Conservation (phyloP, 129 eudicot species). For the Sambucus nigra region DNA sequence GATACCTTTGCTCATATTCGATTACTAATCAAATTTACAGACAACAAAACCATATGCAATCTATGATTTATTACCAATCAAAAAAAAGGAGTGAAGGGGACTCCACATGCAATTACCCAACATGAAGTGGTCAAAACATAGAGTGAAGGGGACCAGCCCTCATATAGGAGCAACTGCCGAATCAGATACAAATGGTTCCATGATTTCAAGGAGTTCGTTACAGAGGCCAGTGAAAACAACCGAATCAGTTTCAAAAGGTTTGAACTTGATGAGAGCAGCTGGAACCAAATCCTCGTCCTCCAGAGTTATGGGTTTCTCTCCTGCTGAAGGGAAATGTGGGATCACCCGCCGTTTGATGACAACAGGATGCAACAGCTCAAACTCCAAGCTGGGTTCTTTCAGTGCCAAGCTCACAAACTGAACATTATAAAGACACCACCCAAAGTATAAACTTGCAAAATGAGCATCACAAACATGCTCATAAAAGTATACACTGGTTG, state of each 20-base stretch:
- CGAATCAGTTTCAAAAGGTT: conserved; percentile 71
- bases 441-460: neutral
- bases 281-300: conserved; percentile 91
- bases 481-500: neutral
- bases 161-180: conserved; percentile 27
- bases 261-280: conserved; percentile 69
- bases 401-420: conserved; percentile 85
- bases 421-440: conserved; percentile 3
- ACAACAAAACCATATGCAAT: neutral
- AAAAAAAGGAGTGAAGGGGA: no score
- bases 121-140: neutral
- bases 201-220: conserved; percentile 70
- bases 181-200: conserved; percentile 56
- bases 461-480: neutral
- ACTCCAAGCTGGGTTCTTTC: conserved; percentile 85
- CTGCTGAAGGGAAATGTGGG: conserved; percentile 52
- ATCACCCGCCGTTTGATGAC: conserved; percentile 60
- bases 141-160: neutral
- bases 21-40: neutral
- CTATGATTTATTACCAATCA: neutral
- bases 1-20: neutral
- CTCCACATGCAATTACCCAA: neutral
- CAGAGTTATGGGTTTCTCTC: conserved; percentile 46
- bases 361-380: conserved; percentile 67
- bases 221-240: conserved; percentile 77